A percentile compares a stretch with the other conserved stretches of the same genome.
Conservation (phyloP, 2,329 filamentous ascomycete species). For the Neofusicoccum cordaticola region DNA sequence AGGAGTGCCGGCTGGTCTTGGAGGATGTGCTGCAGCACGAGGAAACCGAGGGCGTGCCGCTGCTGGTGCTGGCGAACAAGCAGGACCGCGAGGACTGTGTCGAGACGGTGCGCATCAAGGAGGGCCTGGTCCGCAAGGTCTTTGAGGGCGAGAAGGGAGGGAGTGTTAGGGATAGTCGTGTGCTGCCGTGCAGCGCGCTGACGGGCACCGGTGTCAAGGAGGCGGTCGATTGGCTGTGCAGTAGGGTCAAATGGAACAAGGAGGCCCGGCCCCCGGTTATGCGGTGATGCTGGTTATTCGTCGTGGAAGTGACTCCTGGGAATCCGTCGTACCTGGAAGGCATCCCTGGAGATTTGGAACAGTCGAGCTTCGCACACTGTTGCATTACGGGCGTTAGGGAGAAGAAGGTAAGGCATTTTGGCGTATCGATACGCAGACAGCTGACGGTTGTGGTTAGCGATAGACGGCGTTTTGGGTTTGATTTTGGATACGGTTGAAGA, state of each 20-base stretch:
- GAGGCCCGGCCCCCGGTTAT: slow-evolving; percentile 88
- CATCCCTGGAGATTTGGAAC: too few relatives aligned
- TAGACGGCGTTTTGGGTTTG: background rate
- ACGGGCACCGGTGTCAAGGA: slow-evolving; percentile 81
- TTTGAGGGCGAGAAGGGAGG: slow-evolving; percentile 90
- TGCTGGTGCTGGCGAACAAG: slow-evolving; percentile 93
- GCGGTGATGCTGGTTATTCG: slow-evolving; percentile 60
- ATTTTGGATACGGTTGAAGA: slow-evolving; percentile 1
- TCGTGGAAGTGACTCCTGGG: background rate
- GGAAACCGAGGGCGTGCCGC: slow-evolving; percentile 85
- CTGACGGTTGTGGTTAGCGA: background rate
- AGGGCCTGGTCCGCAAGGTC: slow-evolving; percentile 90
- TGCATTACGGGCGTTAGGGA: background rate
- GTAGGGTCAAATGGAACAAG: slow-evolving; percentile 93
- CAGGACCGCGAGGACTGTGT: slow-evolving; percentile 97
- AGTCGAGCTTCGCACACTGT: background rate
- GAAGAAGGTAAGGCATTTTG: background rate
- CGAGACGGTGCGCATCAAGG: slow-evolving; percentile 95
- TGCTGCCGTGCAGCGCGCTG: slow-evolving; percentile 87
- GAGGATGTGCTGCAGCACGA: slow-evolving; percentile 85
- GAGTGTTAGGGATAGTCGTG: slow-evolving; percentile 83
- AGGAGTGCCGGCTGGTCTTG: slow-evolving; percentile 85
- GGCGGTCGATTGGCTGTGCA: slow-evolving; percentile 95
- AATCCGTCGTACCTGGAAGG: background rate
- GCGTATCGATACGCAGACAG: background rate